phyloP scores from a whole-genome alignment of 1,284 basidiomycete genomes.

The Ceratobasidium sp. region DNA sequence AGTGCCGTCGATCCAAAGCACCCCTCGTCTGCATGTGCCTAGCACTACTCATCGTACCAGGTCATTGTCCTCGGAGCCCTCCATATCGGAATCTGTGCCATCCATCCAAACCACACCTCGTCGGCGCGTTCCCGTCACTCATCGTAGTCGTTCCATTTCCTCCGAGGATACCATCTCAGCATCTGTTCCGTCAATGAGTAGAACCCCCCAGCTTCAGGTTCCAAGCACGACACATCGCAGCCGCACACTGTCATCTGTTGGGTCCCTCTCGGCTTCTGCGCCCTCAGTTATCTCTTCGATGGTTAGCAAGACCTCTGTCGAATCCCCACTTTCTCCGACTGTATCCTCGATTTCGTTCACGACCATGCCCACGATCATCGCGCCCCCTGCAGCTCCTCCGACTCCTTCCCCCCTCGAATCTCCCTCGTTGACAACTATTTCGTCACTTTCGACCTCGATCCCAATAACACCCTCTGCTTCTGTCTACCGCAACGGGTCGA shows the following conservation, averaged over 20 bases:
- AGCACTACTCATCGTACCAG: conserved; percentile 15
- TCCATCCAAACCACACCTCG: not conserved
- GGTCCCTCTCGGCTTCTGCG: conserved; percentile 1
- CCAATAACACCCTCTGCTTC: not conserved
- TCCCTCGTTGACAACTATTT: conserved; percentile 3
- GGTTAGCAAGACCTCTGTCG: conserved; percentile 17
- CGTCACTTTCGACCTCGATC: not conserved
- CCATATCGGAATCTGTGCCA: not conserved
- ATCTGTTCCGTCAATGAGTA: not conserved
- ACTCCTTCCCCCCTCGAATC: conserved; percentile 38
- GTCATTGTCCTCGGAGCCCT: conserved; percentile 1
- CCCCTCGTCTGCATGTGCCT: not conserved
- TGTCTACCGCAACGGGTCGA: conserved; percentile 4
- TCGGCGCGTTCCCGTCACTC: conserved; percentile 5
- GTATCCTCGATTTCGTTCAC: conserved; percentile 33
- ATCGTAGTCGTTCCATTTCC: not conserved
- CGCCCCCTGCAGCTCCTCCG: conserved; percentile 40
- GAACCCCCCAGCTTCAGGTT: not conserved
- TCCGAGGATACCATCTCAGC: not conserved
- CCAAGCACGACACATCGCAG: not conserved
- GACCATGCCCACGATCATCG: conserved; percentile 35
- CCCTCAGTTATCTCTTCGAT: conserved; percentile 19
- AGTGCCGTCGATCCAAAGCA: not conserved
- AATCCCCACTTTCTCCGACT: conserved; percentile 21
- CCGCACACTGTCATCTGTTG: not conserved